A percentile compares a stretch with the other conserved stretches of the same genome.
Conservation (phyloP, 306 rosid species). For the Fagus crenata region DNA sequence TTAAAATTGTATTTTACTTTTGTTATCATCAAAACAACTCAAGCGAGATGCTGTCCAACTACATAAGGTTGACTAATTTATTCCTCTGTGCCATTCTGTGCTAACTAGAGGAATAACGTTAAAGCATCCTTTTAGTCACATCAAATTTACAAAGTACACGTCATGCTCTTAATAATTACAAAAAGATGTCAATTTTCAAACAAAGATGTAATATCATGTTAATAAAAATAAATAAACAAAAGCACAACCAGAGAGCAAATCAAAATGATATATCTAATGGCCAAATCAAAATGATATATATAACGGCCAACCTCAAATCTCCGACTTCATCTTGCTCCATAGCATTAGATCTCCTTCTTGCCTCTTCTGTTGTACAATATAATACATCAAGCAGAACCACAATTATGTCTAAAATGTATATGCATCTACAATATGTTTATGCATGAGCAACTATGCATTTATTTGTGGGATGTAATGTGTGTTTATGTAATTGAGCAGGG, state of each 20-base stretch:
- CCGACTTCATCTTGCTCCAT: constrained; percentile 50
- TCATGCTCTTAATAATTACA: background rate
- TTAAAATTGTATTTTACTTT: no score
- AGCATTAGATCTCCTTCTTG: constrained; percentile 71
- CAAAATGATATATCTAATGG: background rate
- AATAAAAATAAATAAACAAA: background rate
- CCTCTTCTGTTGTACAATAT: constrained; percentile 67
- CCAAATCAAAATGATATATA: background rate
- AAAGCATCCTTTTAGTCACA: background rate
- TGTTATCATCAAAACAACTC: no score
- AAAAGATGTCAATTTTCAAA: background rate
- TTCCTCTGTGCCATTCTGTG: background rate
- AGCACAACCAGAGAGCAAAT: background rate
- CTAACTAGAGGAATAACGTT: background rate
- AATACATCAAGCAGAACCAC: constrained; percentile 32
- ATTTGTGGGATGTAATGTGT: background rate
- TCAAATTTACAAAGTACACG: background rate
- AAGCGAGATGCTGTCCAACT: no score
- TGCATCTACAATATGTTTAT: constrained; percentile 11
- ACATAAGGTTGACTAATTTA: no score
- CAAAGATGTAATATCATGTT: constrained; percentile 7
- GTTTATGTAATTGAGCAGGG: constrained; percentile 3
- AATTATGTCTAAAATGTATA: constrained; percentile 12
- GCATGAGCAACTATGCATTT: background rate
- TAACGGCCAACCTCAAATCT: constrained; percentile 58